Percentiles rank a stretch among this genome's conserved stretches.
Evolutionary conservation across 2,329 filamentous ascomycete genomes (phyloP).

Genomic region (Beauveria medogensis): DNA sequence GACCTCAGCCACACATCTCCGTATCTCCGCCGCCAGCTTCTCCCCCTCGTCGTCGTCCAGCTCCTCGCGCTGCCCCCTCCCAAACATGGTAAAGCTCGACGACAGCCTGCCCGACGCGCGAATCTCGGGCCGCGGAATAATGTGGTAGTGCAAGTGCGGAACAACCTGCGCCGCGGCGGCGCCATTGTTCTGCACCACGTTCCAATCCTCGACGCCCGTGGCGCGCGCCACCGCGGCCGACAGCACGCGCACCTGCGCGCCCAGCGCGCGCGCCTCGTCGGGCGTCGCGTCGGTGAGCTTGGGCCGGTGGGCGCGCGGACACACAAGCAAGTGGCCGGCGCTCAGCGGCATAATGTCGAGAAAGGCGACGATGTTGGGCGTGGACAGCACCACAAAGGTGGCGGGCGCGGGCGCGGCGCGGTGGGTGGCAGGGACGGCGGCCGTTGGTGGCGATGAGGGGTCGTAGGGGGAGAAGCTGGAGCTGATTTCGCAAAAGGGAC

Average conservation of each 20-base stretch:
- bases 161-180: slow-evolving; percentile 86
- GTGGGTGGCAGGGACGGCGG: slow-evolving; percentile 24
- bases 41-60: slow-evolving; percentile 67
- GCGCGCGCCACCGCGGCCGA: slow-evolving; percentile 61
- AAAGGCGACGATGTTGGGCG: slow-evolving; percentile 72
- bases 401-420: slow-evolving; percentile 26
- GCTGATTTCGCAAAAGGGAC: slow-evolving; percentile 57
- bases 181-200: slow-evolving; percentile 94
- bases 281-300: slow-evolving; percentile 66
- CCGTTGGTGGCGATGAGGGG: slow-evolving; percentile 35
- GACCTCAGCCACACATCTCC: slow-evolving; percentile 40
- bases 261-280: slow-evolving; percentile 58
- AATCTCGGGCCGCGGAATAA: slow-evolving; percentile 76
- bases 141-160: slow-evolving; percentile 87
- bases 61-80: slow-evolving; percentile 62
- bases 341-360: slow-evolving; percentile 89
- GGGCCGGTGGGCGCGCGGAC: slow-evolving; percentile 65
- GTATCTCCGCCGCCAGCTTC: slow-evolving; percentile 47
- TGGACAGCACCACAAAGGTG: slow-evolving; percentile 66
- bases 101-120: slow-evolving; percentile 43
- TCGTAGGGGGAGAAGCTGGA: slow-evolving; percentile 39
- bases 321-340: slow-evolving; percentile 73
- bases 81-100: slow-evolving; percentile 77
- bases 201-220: slow-evolving; percentile 77
- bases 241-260: slow-evolving; percentile 61